Evolutionary conservation across 148 eudicot genomes (phyloP).

Genomic region (Cornus controversa): DNA sequence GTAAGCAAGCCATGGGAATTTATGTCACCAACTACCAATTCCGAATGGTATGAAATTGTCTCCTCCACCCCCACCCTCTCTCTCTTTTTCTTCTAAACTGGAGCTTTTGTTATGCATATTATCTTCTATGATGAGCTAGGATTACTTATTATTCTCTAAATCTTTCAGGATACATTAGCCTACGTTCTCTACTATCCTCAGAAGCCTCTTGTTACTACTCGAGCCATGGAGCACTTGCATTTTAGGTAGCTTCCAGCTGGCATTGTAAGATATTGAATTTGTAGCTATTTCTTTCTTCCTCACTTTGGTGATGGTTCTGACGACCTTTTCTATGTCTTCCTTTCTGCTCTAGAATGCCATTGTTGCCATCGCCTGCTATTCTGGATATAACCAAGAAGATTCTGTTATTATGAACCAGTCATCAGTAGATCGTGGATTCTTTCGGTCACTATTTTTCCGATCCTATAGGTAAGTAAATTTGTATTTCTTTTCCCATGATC

Average conservation of each 20-base stretch:
- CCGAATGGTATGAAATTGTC: conserved; percentile 63
- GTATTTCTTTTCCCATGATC: background rate
- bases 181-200: conserved; percentile 97
- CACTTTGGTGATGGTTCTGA: conserved; percentile 1
- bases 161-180: conserved; percentile 84
- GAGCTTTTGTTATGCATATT: background rate
- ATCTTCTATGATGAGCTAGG: background rate
- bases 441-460: conserved; percentile 91
- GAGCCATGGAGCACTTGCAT: conserved; percentile 99
- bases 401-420: conserved; percentile 99
- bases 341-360: conserved; percentile 68
- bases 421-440: conserved; percentile 93
- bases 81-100: background rate
- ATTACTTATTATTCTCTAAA: conserved; percentile 2
- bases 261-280: conserved; percentile 45
- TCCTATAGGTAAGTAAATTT: conserved; percentile 59
- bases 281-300: background rate
- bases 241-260: conserved; percentile 99
- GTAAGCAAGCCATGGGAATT: conserved; percentile 99
- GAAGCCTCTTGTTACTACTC: conserved; percentile 96
- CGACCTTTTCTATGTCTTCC: background rate
- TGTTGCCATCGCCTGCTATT: conserved; percentile 93
- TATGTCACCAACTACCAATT: conserved; percentile 98
- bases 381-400: conserved; percentile 98
- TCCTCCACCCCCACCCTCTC: too few relatives aligned